These are phyloP conservation scores for Curvularia sp. DNA, from an alignment of 2,329 filamentous ascomycete species.

Conservation along the genomic window DNA sequence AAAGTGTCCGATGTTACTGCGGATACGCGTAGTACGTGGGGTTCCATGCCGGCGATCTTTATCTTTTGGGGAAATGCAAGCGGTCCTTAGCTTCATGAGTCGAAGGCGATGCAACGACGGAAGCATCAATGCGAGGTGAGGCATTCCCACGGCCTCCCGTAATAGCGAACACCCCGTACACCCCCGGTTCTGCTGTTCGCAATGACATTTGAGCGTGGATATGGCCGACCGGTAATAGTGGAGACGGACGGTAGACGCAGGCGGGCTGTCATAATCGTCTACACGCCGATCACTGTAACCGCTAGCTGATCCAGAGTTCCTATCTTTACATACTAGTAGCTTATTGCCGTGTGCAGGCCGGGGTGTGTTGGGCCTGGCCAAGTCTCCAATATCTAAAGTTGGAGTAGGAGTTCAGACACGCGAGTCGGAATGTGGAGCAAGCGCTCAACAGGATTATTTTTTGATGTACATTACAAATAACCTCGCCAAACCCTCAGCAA, in stretches of 20 bases:
- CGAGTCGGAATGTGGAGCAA: neutral
- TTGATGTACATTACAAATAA: neutral
- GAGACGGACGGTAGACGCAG: constrained; percentile 10
- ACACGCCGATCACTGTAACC: constrained; percentile 3
- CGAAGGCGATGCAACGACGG: neutral
- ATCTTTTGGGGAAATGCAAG: constrained; percentile 2
- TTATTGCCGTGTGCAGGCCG: neutral
- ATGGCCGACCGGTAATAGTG: constrained; percentile 11
- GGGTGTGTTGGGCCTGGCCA: neutral
- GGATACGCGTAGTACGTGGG: neutral
- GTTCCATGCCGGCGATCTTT: constrained; percentile 1
- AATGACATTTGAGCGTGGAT: neutral
- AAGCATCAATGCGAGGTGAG: neutral
- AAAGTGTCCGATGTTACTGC: neutral
- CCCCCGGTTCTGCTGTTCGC: constrained; percentile 5
- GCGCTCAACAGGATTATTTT: neutral
- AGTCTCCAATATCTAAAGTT: neutral
- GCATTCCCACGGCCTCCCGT: neutral
- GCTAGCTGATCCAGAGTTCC: neutral
- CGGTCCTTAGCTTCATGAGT: neutral
- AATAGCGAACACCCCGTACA: neutral
- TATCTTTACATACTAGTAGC: neutral
- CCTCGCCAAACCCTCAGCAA: constrained; percentile 5
- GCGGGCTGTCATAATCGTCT: constrained; percentile 13
- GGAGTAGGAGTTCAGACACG: neutral